Conservation (phyloP, 441 rosid species). For the Populus hybrid region DNA sequence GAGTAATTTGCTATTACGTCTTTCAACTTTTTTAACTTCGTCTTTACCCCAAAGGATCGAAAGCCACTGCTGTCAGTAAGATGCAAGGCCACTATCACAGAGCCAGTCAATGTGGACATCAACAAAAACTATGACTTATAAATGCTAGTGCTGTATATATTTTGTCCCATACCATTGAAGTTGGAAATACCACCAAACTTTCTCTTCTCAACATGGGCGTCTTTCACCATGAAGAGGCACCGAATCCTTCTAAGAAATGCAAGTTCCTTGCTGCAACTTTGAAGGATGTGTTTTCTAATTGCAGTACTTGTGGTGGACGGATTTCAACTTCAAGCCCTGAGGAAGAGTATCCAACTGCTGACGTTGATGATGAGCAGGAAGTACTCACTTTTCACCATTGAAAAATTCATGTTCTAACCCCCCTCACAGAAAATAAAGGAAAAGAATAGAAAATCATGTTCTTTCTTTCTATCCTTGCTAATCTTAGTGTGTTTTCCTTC, state of each 20-base stretch:
- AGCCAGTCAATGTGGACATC: slow-evolving; percentile 30
- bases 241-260: slow-evolving; percentile 45
- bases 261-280: slow-evolving; percentile 45
- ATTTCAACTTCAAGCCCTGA: slow-evolving; percentile 37
- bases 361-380: slow-evolving; percentile 55
- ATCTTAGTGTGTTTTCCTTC: slow-evolving; percentile 1
- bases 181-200: not conserved
- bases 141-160: slow-evolving; percentile 17
- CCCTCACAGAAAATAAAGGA: not conserved
- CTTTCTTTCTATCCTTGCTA: slow-evolving; percentile 2
- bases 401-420: not conserved
- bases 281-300: slow-evolving; percentile 61
- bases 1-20: slow-evolving; percentile 30
- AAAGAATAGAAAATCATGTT: not conserved
- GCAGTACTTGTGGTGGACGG: slow-evolving; percentile 49
- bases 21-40: slow-evolving; percentile 29
- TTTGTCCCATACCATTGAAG: not conserved
- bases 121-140: slow-evolving; percentile 18
- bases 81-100: slow-evolving; percentile 48
- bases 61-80: slow-evolving; percentile 29
- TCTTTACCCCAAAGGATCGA: slow-evolving; percentile 58
- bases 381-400: slow-evolving; percentile 27
- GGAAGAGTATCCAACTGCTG: slow-evolving; percentile 37
- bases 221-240: slow-evolving; percentile 51
- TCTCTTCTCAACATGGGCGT: slow-evolving; percentile 40